phyloP scores from a whole-genome alignment of 176 grass and related monocot species.

The Carex parvula region DNA sequence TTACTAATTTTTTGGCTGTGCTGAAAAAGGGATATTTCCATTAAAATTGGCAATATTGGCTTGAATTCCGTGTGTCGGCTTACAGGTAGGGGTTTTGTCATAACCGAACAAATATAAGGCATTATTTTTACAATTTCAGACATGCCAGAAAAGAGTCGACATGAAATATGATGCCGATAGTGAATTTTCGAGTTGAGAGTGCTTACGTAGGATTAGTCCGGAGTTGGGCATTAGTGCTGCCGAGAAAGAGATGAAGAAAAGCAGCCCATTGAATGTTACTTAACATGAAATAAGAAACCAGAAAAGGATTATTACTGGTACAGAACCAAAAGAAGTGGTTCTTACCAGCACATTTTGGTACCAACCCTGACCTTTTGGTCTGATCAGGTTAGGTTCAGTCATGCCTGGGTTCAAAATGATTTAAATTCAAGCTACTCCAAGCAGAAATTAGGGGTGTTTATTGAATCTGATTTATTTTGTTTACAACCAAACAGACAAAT shows the following conservation, averaged over 20 bases:
- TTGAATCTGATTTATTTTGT: too few relatives aligned
- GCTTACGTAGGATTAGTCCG: constrained; percentile 82
- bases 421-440: neutral
- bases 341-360: constrained; percentile 4
- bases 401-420: neutral
- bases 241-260: constrained; percentile 83
- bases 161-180: neutral
- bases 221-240: constrained; percentile 87
- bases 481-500: too few relatives aligned
- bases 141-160: constrained; percentile 15
- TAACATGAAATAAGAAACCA: constrained; percentile 46
- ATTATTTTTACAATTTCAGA: constrained; percentile 1
- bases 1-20: neutral
- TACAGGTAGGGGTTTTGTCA: constrained; percentile 34
- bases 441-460: neutral
- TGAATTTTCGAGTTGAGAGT: constrained; percentile 7
- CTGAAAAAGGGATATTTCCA: neutral
- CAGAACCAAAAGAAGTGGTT: neutral
- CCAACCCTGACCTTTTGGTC: neutral
- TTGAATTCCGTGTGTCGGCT: neutral
- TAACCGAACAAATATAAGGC: neutral
- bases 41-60: neutral
- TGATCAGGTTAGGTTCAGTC: neutral
- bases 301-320: neutral
- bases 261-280: constrained; percentile 88